Evolutionary conservation across 164 flowering plant genomes (phyloP).

Genomic region (Berberis vulgaris): DNA sequence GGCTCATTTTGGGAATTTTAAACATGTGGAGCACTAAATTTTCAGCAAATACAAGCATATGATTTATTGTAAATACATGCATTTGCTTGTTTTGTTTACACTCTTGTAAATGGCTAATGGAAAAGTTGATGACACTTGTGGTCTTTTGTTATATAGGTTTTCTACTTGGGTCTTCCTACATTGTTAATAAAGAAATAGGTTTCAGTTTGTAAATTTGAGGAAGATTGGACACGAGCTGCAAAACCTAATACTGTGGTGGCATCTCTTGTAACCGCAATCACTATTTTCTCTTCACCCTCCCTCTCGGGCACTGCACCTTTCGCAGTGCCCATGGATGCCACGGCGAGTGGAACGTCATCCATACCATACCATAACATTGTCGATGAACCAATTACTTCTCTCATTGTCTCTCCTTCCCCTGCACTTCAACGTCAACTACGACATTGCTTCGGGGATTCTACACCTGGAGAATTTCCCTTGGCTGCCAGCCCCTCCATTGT

Average conservation of each 20-base stretch:
- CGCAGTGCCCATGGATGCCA: conserved; percentile 97
- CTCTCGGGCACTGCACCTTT: conserved; percentile 59
- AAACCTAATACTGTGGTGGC: conserved; percentile 13
- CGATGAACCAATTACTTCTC: conserved; percentile 56
- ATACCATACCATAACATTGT: conserved; percentile 66
- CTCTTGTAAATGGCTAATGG: no score
- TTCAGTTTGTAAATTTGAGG: not conserved
- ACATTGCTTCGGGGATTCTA: conserved; percentile 72
- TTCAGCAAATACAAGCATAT: no score
- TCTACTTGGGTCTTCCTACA: not conserved
- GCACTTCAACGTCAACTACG: conserved; percentile 58
- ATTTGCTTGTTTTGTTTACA: no score
- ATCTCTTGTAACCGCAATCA: not conserved
- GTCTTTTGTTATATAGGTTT: no score
- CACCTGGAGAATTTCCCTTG: conserved; percentile 87
- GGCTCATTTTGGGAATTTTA: no score
- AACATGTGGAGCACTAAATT: no score
- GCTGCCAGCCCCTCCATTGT: conserved; percentile 90
- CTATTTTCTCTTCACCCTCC: not conserved
- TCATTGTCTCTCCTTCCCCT: conserved; percentile 37
- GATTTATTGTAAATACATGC: no score
- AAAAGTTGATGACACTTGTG: no score
- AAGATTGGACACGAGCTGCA: not conserved
- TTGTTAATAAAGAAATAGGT: not conserved
- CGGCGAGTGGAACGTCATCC: conserved; percentile 68